Conservation (phyloP, 163 green algal species). For the Chlamydomonas reinhardtii region DNA sequence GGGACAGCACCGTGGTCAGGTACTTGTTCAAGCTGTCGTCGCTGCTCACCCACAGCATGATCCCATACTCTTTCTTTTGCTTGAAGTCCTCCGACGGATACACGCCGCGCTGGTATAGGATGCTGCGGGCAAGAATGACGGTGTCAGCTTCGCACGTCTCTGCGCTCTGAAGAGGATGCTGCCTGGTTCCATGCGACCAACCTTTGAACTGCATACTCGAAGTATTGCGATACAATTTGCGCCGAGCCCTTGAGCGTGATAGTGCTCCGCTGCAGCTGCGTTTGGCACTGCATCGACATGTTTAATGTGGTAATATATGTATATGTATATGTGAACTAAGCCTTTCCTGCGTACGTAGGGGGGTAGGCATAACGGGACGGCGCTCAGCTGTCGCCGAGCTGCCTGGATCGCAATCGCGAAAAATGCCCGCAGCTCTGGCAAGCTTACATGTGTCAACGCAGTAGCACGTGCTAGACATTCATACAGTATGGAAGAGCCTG, state of each 20-base stretch:
- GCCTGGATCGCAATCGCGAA: too few relatives aligned
- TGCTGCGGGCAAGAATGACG: slow-evolving; percentile 73
- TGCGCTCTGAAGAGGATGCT: neutral
- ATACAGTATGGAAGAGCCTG: too few relatives aligned
- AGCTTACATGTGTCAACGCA: too few relatives aligned
- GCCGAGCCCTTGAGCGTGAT: slow-evolving; percentile 94
- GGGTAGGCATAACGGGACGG: too few relatives aligned
- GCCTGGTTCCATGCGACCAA: slow-evolving; percentile 12
- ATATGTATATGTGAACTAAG: neutral
- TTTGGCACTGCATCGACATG: slow-evolving; percentile 52
- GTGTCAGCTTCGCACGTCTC: neutral
- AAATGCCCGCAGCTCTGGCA: too few relatives aligned
- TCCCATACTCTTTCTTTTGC: slow-evolving; percentile 92
- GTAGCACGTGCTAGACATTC: too few relatives aligned
- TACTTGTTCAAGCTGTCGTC: slow-evolving; percentile 89
- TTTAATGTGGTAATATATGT: neutral
- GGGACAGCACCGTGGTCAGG: slow-evolving; percentile 83
- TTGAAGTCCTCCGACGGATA: slow-evolving; percentile 96
- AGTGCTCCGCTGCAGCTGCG: slow-evolving; percentile 71
- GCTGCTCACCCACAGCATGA: slow-evolving; percentile 87
- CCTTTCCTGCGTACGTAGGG: too few relatives aligned
- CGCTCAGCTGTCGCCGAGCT: too few relatives aligned
- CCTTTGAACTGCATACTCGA: slow-evolving; percentile 94
- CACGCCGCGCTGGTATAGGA: slow-evolving; percentile 97
- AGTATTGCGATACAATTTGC: slow-evolving; percentile 95